Evolutionary conservation across 345 rosid species (phyloP).

Genomic region (Sapria himalayana): DNA sequence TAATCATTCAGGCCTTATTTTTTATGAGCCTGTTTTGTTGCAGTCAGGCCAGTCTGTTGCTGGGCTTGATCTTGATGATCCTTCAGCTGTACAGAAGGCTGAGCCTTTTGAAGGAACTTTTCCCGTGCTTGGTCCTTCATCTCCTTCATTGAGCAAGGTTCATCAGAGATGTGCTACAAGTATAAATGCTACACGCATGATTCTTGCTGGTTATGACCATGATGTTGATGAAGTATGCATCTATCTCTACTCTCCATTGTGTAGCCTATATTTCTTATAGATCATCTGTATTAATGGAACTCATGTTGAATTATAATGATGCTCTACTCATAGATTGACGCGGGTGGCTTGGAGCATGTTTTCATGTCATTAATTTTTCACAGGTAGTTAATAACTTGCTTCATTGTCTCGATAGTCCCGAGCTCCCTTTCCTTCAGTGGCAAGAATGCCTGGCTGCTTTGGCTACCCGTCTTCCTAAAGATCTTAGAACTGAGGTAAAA

Average conservation of each 20-base stretch:
- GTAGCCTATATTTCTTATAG: too few species aligned
- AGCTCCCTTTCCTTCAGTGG: conserved; percentile 98
- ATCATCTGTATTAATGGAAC: too few species aligned
- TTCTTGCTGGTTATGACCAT: conserved; percentile 96
- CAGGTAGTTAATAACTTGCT: conserved; percentile 82
- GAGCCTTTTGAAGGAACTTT: conserved; percentile 88
- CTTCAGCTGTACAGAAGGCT: conserved; percentile 96
- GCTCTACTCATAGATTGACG: too few species aligned
- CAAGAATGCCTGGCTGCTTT: conserved; percentile 89
- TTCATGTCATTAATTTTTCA: too few species aligned
- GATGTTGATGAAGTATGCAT: conserved; percentile 79
- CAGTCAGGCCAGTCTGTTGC: conserved; percentile 99
- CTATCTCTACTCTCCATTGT: too few species aligned
- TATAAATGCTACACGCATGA: conserved; percentile 80
- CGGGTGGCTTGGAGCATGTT: too few species aligned
- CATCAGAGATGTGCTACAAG: conserved; percentile 99
- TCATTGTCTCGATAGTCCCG: conserved; percentile 81
- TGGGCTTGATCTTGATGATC: conserved; percentile 88
- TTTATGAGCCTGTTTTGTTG: conserved; percentile 9
- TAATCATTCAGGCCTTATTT: too few species aligned
- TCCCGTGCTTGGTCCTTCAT: conserved; percentile 74
- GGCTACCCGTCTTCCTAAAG: conserved; percentile 88
- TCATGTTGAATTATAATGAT: too few species aligned
- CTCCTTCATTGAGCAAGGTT: conserved; percentile 82
- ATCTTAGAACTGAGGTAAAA: conserved; percentile 62